These are phyloP conservation scores for Rhodotorula paludigena DNA, from an alignment of 768 basidiomycete species.

Conservation along the genomic window DNA sequence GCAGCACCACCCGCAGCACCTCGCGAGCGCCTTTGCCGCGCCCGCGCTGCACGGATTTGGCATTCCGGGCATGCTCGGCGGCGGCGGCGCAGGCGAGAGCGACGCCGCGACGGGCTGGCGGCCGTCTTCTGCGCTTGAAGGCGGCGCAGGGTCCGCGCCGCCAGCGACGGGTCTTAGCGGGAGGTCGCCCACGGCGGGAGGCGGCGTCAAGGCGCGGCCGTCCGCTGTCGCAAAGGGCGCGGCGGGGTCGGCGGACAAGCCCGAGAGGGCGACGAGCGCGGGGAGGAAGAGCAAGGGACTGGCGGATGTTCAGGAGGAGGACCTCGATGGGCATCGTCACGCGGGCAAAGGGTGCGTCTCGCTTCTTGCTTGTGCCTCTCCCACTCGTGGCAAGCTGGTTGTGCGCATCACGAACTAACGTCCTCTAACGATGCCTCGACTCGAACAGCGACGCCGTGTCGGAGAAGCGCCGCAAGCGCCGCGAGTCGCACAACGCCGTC, in stretches of 20 bases:
- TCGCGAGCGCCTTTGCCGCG: neutral
- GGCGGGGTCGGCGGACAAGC: neutral
- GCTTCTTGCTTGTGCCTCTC: slow-evolving; percentile 24
- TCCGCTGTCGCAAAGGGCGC: slow-evolving; percentile 43
- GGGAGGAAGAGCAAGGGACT: slow-evolving; percentile 7
- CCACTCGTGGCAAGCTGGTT: neutral
- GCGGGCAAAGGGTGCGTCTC: slow-evolving; percentile 18
- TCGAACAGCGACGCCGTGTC: slow-evolving; percentile 1
- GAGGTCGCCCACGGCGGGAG: neutral
- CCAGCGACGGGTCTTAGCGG: neutral
- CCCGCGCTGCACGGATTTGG: no score
- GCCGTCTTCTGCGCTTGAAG: slow-evolving; percentile 10
- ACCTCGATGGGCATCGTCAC: neutral
- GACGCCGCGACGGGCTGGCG: slow-evolving; percentile 41
- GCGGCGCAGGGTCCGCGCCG: neutral
- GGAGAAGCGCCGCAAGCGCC: slow-evolving; percentile 74
- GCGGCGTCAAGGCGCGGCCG: slow-evolving; percentile 31
- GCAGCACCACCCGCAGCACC: no score
- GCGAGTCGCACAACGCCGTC: slow-evolving; percentile 89
- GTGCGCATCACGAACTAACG: neutral
- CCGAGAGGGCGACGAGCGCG: neutral
- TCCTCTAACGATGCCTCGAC: neutral
- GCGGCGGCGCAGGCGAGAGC: neutral
- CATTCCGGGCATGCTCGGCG: neutral
- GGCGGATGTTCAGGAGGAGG: slow-evolving; percentile 34